These are phyloP conservation scores for Trametes gibbosa DNA, from an alignment of 768 basidiomycete species.

Conservation along the genomic window DNA sequence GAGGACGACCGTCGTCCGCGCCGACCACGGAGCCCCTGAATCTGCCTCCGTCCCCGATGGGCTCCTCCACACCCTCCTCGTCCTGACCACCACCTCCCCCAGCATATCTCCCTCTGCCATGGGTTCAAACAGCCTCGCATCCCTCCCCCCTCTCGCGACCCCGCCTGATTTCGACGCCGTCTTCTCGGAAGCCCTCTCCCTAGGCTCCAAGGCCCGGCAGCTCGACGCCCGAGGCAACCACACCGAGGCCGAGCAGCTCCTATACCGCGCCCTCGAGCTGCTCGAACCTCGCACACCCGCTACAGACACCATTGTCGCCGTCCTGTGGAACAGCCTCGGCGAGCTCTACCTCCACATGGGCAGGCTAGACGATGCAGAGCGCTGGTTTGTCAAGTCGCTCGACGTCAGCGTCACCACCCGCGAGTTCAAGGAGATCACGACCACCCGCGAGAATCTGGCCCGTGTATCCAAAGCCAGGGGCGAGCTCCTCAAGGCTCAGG, in stretches of 20 bases:
- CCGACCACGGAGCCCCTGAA: conserved; percentile 6
- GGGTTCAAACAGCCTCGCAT: background rate
- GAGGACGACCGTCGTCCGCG: background rate
- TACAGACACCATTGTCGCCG: conserved; percentile 22
- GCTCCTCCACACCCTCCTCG: background rate
- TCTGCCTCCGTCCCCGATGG: background rate
- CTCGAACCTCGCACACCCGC: conserved; percentile 26
- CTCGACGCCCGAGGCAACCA: conserved; percentile 26
- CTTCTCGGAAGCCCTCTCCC: conserved; percentile 4
- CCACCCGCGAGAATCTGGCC: conserved; percentile 38
- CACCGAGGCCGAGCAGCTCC: conserved; percentile 30
- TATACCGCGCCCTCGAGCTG: conserved; percentile 33
- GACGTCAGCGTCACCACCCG: conserved; percentile 29
- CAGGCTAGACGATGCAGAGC: conserved; percentile 38
- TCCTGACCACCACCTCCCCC: background rate
- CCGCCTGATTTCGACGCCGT: background rate
- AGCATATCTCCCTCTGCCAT: background rate
- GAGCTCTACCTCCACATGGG: conserved; percentile 37
- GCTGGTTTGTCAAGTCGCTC: conserved; percentile 34
- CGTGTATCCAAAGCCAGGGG: conserved; percentile 35
- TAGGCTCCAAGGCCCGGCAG: conserved; percentile 24
- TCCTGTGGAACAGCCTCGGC: conserved; percentile 35
- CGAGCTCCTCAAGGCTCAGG: conserved; percentile 31
- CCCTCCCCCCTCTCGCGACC: background rate
- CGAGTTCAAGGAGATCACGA: conserved; percentile 24